Evolutionary conservation across 1,284 basidiomycete species (phyloP), one percentile per base, ranked within the genome.

Genomic region (Irpex rosettiformis): DNA sequence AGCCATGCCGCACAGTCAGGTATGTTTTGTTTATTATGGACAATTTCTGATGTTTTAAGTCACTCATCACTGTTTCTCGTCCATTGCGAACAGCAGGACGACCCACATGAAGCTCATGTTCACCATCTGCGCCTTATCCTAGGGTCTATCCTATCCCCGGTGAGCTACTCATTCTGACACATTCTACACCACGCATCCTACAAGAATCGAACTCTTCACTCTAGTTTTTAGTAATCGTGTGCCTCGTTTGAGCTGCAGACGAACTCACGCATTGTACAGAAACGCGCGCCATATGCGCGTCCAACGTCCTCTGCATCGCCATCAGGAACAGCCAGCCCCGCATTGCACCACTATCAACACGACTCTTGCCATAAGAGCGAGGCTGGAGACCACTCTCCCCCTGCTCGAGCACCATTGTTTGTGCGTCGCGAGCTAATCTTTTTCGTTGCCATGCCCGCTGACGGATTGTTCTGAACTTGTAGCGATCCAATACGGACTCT

Each of bases 71-170:
- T 51, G 8, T 24, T 11, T 28, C 48, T 11, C 48, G 27, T 11
- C 43, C 48, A 16, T 24, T 27, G 7, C 10, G 48, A 51, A n/a
- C 54, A 43, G 40, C 47, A 45, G 24, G 40, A 55, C 13, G 54
- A 28, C 54, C 18, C 5, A 8, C 60, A 55, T 48, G 62, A 64
- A 22, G 57, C 62, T 4, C 62, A 63, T 37, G 62, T 63, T 13
- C 56, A 51, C 48, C 58, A 53, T 51, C 57, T 72, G 40, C 67
- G 70, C 28, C 62, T 70, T 25, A 68, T 68, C 6, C 61, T 72
- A 29, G 70, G 70, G 24, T 67, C 67, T 52, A 70, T 72, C 45
- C 66, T 72, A 51, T 66, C 70, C 13, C 70, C 70, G 57, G 70
- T 72, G 63, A 68, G 70, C 66, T n/a, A 8, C 10, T 28, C 48